phyloP scores from a whole-genome alignment of 441 rosid genomes.

The Corymbia citriodora region DNA sequence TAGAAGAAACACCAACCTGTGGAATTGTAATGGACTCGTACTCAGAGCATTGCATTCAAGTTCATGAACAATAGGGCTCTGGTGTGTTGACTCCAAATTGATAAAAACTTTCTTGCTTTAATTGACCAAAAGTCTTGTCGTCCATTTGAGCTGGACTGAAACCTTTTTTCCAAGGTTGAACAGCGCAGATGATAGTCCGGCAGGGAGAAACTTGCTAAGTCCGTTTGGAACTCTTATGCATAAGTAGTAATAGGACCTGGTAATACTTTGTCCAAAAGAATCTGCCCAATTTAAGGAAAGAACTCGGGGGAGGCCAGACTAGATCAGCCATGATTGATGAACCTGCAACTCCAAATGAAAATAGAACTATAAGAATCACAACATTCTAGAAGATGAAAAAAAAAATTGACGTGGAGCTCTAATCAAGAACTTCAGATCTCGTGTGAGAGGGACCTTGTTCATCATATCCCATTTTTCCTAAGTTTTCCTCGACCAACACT shows the following conservation, averaged over 20 bases:
- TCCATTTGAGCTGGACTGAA: background rate
- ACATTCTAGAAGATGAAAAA: background rate
- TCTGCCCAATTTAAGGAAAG: background rate
- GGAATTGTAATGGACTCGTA: background rate
- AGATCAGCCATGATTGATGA: background rate
- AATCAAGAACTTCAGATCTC: background rate
- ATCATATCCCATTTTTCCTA: background rate
- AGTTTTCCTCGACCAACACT: background rate
- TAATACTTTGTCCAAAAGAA: background rate
- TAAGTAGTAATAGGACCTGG: background rate
- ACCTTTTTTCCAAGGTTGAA: background rate
- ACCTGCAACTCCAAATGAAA: background rate
- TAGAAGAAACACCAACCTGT: background rate
- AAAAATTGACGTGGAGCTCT: background rate
- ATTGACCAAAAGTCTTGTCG: background rate
- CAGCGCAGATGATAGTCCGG: background rate
- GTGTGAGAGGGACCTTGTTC: background rate
- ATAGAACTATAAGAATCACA: background rate
- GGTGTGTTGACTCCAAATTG: background rate
- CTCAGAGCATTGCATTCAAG: background rate
- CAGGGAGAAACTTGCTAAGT: background rate
- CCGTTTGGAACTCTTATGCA: background rate
- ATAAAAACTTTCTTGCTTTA: background rate
- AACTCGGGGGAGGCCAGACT: background rate
- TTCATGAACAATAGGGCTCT: background rate